Conservation (phyloP, 129 eudicot species). For the Flaveria sonorensis region DNA sequence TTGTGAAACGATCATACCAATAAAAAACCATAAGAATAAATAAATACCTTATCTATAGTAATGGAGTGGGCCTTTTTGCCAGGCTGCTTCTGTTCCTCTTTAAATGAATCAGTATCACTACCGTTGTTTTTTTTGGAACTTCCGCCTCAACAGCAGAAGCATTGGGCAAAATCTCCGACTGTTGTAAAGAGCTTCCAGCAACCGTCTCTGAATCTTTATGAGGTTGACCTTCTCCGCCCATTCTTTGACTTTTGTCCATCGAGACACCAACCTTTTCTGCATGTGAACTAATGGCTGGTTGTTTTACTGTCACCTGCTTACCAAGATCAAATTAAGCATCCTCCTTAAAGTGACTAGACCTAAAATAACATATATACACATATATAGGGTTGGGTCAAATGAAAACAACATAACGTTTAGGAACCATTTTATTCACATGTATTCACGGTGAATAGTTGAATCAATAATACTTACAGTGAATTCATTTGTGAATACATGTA, state of each 20-base stretch:
- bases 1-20: background rate
- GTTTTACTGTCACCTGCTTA: conserved; percentile 63
- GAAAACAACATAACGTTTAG: background rate
- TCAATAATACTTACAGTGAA: background rate
- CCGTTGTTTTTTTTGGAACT: conserved; percentile 17
- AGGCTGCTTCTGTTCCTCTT: conserved; percentile 41
- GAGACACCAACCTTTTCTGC: conserved; percentile 48
- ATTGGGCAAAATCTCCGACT: background rate
- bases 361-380: background rate
- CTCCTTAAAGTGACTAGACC: background rate
- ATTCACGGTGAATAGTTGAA: background rate
- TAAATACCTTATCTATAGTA: conserved; percentile 45
- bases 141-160: conserved; percentile 32
- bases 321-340: conserved; percentile 18
- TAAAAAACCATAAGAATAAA: background rate
- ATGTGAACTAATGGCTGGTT: conserved; percentile 55
- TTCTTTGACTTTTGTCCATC: conserved; percentile 40
- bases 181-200: conserved; percentile 33
- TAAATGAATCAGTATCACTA: conserved; percentile 32
- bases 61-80: conserved; percentile 24
- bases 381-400: no score
- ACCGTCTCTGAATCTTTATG: conserved; percentile 38
- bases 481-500: background rate
- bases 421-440: background rate
- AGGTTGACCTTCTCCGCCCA: conserved; percentile 36